Conservation (phyloP, 768 basidiomycete species). For the Phallus indusiatus region DNA sequence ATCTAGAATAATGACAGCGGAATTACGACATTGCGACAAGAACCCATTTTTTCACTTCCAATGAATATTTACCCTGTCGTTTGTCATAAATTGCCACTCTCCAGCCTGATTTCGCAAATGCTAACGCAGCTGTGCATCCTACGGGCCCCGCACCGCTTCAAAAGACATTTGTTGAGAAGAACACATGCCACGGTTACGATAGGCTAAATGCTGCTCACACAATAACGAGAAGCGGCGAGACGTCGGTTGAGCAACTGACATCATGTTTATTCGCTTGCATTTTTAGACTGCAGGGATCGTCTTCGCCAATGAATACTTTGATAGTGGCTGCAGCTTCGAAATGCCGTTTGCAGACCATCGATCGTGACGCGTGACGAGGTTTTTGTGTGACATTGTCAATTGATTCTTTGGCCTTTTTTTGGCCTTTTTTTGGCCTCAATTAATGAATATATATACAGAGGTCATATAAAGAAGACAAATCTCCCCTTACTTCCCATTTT, state of each 20-base stretch:
- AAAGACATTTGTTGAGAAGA: neutral
- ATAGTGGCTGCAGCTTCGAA: no score
- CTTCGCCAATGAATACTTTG: no score
- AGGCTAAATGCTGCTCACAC: neutral
- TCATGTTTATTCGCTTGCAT: no score
- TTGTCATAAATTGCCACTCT: constrained; percentile 69
- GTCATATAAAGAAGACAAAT: neutral
- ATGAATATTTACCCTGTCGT: constrained; percentile 48
- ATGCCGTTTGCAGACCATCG: no score
- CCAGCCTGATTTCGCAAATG: constrained; percentile 85
- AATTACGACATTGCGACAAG: no score
- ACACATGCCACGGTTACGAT: neutral
- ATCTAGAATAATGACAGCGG: constrained; percentile 34
- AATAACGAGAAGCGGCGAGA: neutral
- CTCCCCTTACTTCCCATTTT: neutral
- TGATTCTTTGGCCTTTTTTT: no score
- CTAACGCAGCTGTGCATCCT: constrained; percentile 82
- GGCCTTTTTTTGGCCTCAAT: no score
- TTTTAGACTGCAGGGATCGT: no score
- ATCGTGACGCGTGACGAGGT: no score
- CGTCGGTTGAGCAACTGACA: neutral
- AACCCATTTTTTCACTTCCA: neutral
- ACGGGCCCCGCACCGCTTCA: constrained; percentile 79
- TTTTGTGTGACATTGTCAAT: no score
- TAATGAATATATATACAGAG: no score